Conservation (phyloP, 2,329 filamentous ascomycete genomes). For the Fusarium nanum region DNA sequence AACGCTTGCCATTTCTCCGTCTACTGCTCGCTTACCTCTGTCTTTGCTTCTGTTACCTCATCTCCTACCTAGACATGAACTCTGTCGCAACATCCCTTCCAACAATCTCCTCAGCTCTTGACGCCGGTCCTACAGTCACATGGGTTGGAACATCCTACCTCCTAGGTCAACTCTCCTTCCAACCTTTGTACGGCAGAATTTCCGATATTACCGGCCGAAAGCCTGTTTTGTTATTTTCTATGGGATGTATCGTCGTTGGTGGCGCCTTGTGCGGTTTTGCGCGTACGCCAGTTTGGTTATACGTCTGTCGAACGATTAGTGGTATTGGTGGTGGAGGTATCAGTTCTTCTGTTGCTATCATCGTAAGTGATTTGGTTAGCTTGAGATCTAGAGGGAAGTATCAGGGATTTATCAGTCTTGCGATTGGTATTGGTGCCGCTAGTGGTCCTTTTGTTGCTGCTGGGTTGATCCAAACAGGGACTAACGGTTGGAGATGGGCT, state of each 20-base stretch:
- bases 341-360: background rate
- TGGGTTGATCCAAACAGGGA: background rate
- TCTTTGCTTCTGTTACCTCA: background rate
- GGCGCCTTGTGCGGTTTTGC: conserved; percentile 51
- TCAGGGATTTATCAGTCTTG: background rate
- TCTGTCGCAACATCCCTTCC: conserved; percentile 51
- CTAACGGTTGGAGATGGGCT: background rate
- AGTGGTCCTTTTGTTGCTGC: background rate
- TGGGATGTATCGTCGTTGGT: conserved; percentile 46
- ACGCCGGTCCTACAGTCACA: conserved; percentile 48
- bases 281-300: background rate
- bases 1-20: background rate
- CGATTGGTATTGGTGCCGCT: background rate
- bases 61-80: conserved; percentile 53
- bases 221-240: conserved; percentile 46
- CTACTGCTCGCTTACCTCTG: background rate
- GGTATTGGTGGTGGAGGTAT: background rate
- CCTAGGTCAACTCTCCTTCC: conserved; percentile 52
- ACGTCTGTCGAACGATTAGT: background rate
- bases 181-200: conserved; percentile 52
- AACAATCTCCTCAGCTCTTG: conserved; percentile 51
- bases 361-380: background rate
- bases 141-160: conserved; percentile 55
- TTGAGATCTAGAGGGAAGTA: conserved; percentile 52
- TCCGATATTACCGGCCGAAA: conserved; percentile 54